These are phyloP conservation scores for Fusarium sp. DNA, from an alignment of 2,329 filamentous ascomycete genomes.

Conservation along the genomic window DNA sequence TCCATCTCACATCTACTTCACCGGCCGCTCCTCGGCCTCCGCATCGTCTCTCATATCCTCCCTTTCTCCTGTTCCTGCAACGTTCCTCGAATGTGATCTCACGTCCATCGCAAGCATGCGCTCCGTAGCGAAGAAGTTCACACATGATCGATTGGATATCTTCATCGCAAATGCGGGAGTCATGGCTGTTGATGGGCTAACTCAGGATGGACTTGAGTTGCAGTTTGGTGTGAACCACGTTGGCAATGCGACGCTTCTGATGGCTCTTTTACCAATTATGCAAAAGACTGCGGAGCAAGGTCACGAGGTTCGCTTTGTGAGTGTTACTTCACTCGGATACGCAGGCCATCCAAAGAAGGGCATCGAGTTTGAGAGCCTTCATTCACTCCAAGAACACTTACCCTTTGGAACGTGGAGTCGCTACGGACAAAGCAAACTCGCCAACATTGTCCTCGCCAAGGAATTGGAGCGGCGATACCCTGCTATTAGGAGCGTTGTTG, in stretches of 20 bases:
- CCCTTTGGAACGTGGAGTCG: conserved; percentile 52
- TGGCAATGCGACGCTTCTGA: conserved; percentile 45
- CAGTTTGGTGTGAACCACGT: conserved; percentile 50
- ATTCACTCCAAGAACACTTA: conserved; percentile 40
- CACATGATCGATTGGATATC: conserved; percentile 52
- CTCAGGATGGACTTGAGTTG: conserved; percentile 47
- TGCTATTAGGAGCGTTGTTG: conserved; percentile 52
- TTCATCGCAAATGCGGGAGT: conserved; percentile 52
- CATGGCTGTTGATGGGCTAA: conserved; percentile 42
- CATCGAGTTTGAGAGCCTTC: conserved; percentile 43
- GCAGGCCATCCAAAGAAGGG: conserved; percentile 39
- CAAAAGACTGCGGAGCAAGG: conserved; percentile 20
- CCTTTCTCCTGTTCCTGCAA: conserved; percentile 36
- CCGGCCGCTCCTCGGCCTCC: conserved; percentile 56
- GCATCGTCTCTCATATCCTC: conserved; percentile 55
- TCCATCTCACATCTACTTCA: conserved; percentile 64
- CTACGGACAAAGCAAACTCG: conserved; percentile 62
- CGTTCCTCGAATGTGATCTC: conserved; percentile 58
- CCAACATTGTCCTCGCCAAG: conserved; percentile 57
- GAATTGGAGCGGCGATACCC: conserved; percentile 57
- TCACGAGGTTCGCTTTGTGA: conserved; percentile 37
- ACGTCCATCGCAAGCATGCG: conserved; percentile 59
- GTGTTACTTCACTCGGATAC: conserved; percentile 43
- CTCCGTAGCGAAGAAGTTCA: conserved; percentile 53
- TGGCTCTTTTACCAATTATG: conserved; percentile 46